Evolutionary conservation across 164 flowering plant genomes (phyloP).

Genomic region (Taxillus chinensis): DNA sequence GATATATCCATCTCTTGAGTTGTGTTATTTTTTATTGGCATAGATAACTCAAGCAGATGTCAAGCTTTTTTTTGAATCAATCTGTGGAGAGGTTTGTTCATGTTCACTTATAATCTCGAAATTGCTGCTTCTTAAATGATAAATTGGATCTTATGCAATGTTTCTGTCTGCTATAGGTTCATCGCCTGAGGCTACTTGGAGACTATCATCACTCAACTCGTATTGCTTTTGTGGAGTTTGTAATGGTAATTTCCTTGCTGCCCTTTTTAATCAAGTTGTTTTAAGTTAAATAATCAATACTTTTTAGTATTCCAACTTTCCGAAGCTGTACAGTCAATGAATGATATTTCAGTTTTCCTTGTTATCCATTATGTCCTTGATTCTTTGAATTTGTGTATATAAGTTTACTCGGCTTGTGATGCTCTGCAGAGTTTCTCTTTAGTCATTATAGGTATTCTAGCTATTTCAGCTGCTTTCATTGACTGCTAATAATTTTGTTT

Average conservation of each 20-base stretch:
- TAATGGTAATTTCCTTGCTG: constrained; percentile 1
- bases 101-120: background rate
- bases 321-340: no score
- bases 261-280: background rate
- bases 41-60: constrained; percentile 6
- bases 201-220: constrained; percentile 6
- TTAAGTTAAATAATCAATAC: no score
- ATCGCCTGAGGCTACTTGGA: constrained; percentile 3
- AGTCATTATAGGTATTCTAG: no score
- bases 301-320: no score
- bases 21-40: background rate
- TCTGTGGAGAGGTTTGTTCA: constrained; percentile 1
- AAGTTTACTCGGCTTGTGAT: no score
- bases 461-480: no score
- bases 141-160: background rate
- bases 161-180: background rate
- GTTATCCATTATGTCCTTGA: no score
- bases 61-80: constrained; percentile 4
- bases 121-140: background rate
- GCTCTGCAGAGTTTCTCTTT: no score
- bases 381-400: no score
- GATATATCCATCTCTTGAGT: background rate
- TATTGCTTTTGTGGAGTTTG: constrained; percentile 4
- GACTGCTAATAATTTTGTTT: no score
- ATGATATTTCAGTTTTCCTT: no score